A percentile compares a stretch with the other conserved stretches of the same genome.
phyloP scores from a whole-genome alignment of 2,329 filamentous ascomycete genomes.

The Colletotrichum lupini region DNA sequence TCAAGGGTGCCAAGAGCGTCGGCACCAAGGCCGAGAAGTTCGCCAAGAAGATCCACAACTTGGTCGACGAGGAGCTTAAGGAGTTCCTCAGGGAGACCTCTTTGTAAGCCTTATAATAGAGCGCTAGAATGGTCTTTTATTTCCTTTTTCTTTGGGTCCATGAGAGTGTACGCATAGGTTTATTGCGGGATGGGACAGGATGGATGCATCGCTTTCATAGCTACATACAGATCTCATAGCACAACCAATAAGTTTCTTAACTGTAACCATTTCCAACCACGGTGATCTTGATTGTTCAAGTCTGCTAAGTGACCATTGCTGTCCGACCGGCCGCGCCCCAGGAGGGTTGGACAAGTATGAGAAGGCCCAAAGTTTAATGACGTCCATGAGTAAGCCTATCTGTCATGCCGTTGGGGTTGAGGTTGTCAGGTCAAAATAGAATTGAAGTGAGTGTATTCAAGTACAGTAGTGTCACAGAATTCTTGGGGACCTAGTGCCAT shows the following conservation, averaged over 20 bases:
- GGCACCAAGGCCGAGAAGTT: conserved; percentile 70
- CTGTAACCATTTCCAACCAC: no score
- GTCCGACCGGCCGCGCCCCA: no score
- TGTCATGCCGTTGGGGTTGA: background rate
- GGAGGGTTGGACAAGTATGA: background rate
- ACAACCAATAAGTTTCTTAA: conserved; percentile 26
- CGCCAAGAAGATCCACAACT: conserved; percentile 70
- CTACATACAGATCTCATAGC: conserved; percentile 33
- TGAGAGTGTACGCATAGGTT: conserved; percentile 33
- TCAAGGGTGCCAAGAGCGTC: conserved; percentile 63
- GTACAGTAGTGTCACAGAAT: background rate
- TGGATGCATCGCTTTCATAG: conserved; percentile 33
- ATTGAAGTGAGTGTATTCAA: background rate
- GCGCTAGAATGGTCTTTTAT: conserved; percentile 11
- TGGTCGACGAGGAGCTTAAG: conserved; percentile 71
- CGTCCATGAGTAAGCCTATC: background rate
- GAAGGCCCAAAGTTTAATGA: background rate
- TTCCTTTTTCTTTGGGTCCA: conserved; percentile 40
- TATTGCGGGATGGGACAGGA: conserved; percentile 30
- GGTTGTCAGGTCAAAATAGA: background rate
- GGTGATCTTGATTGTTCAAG: background rate
- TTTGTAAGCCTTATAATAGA: conserved; percentile 42
- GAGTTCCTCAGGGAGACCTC: conserved; percentile 67
- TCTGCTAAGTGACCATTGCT: no score
- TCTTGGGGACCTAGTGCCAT: no score